A percentile compares a stretch with the other conserved stretches of the same genome.
Conservation (phyloP, 2,329 filamentous ascomycete genomes). For the Diaporthe humulicola region DNA sequence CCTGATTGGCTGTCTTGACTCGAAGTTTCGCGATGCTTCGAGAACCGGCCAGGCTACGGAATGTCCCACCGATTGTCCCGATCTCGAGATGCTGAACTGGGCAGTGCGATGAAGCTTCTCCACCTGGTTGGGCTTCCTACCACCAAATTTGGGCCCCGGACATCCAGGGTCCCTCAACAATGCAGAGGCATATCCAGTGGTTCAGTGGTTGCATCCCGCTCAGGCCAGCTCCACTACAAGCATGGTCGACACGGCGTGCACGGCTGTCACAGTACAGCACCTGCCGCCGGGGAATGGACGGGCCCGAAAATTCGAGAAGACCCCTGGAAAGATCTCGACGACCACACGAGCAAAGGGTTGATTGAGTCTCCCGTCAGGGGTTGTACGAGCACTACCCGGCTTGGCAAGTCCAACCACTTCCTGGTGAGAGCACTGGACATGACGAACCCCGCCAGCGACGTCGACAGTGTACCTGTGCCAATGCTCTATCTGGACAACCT, state of each 20-base stretch:
- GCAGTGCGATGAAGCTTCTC: not conserved
- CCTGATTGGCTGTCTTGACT: slow-evolving; percentile 23
- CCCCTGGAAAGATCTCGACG: slow-evolving; percentile 18
- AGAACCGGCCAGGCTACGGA: slow-evolving; percentile 5
- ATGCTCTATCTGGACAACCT: not conserved
- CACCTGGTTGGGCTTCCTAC: not conserved
- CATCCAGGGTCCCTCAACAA: not conserved
- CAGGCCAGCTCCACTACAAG: not conserved
- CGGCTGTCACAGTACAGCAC: not conserved
- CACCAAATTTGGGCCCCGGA: not conserved
- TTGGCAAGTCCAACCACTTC: slow-evolving; percentile 4
- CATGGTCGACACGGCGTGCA: no score
- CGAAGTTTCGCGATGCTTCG: slow-evolving; percentile 30
- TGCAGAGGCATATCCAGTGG: not conserved
- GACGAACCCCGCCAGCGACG: not conserved
- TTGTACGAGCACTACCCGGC: not conserved
- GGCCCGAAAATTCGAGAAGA: slow-evolving; percentile 17
- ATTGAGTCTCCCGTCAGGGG: not conserved
- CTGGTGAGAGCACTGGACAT: not conserved
- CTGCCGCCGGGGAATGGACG: not conserved
- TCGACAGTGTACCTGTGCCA: not conserved
- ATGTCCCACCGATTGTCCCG: not conserved
- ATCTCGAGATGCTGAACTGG: not conserved
- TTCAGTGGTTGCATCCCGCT: not conserved
- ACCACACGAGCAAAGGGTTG: not conserved